phyloP scores from a whole-genome alignment of 2,329 filamentous ascomycete species.

The Dothideomycetes sp. region DNA sequence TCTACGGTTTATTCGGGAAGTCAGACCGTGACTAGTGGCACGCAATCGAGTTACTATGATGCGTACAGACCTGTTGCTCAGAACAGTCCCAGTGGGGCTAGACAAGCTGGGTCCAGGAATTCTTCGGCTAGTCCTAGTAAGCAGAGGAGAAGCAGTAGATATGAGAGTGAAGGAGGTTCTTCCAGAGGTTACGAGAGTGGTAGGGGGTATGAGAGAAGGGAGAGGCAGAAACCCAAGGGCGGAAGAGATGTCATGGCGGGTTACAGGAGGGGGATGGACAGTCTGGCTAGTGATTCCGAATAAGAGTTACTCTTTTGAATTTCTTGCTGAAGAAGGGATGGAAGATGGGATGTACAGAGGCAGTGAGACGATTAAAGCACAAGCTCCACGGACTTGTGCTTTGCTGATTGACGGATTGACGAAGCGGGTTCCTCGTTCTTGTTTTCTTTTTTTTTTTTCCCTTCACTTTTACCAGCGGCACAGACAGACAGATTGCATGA shows the following conservation, averaged over 20 bases:
- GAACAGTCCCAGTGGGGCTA: constrained; percentile 9
- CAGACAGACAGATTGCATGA: neutral
- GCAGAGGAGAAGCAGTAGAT: neutral
- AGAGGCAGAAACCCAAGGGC: neutral
- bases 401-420: neutral
- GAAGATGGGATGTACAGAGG: too few relatives aligned
- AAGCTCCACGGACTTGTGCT: too few relatives aligned
- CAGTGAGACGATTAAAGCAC: neutral
- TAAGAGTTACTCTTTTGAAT: too few relatives aligned
- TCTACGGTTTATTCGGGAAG: constrained; percentile 33
- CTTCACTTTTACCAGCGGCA: neutral
- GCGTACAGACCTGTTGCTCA: constrained; percentile 25
- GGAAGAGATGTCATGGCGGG: constrained; percentile 17
- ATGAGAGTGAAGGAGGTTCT: constrained; percentile 28
- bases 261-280: constrained; percentile 34
- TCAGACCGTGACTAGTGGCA: constrained; percentile 18
- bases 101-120: neutral
- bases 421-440: neutral
- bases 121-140: neutral
- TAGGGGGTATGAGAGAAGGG: constrained; percentile 17
- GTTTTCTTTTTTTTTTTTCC: constrained; percentile 1
- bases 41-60: constrained; percentile 27
- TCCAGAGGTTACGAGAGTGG: constrained; percentile 41
- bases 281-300: constrained; percentile 17
- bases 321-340: too few relatives aligned